Conservation (phyloP, 2,329 filamentous ascomycete species). For the Cordyceps javanica region DNA sequence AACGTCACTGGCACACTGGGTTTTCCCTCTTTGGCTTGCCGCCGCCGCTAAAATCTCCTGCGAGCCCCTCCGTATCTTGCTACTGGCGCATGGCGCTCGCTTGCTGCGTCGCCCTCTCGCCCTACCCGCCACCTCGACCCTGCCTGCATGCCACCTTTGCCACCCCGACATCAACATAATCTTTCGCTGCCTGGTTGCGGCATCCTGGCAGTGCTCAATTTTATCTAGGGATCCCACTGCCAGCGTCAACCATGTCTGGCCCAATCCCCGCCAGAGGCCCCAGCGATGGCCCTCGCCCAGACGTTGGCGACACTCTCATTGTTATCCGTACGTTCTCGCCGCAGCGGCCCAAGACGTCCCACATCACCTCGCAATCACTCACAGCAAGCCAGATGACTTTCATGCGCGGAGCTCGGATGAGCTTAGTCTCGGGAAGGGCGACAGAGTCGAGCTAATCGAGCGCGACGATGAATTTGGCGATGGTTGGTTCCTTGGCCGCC, state of each 20-base stretch:
- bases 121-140: background rate
- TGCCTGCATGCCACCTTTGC: slow-evolving; percentile 6
- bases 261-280: slow-evolving; percentile 39
- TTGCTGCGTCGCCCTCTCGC: background rate
- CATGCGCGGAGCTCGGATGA: slow-evolving; percentile 87
- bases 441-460: slow-evolving; percentile 76
- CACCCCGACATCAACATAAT: slow-evolving; percentile 2
- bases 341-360: background rate
- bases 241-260: slow-evolving; percentile 3
- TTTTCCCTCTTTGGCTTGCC: background rate
- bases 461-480: slow-evolving; percentile 85
- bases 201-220: background rate
- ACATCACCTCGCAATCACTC: background rate
- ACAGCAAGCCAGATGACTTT: slow-evolving; percentile 68
- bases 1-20: background rate
- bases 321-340: slow-evolving; percentile 58
- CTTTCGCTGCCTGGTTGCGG: slow-evolving; percentile 7
- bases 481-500: slow-evolving; percentile 75
- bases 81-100: slow-evolving; percentile 8
- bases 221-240: background rate
- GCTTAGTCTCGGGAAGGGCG: slow-evolving; percentile 78
- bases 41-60: background rate
- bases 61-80: background rate
- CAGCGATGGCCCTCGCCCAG: slow-evolving; percentile 41
- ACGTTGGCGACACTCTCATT: slow-evolving; percentile 60